Base-by-base conservation (phyloP, 202 grass and related monocot species). In the Dendrocalamus latiflorus region DNA sequence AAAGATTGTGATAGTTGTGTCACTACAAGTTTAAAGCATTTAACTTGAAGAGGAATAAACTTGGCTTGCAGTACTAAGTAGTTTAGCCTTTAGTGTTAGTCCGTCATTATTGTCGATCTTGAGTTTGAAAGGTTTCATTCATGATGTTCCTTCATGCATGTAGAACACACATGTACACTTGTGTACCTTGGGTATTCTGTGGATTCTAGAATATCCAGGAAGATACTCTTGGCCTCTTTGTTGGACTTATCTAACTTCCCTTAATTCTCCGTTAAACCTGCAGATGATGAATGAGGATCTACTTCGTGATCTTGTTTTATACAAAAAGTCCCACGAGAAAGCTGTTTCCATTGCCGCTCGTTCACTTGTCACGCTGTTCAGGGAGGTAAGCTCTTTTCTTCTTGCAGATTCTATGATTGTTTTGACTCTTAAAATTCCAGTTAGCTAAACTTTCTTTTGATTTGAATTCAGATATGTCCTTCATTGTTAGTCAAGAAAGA, bases 261-360 rank as follows among this genome's bases (percentile, higher is more conserved):
- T 76, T 14, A 54, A 42, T 72, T 78, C 20, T 60, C 9, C 0
- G 28, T 16, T 14, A 67, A 82, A 59, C 20, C 22, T 86, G 56
- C 69, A 98, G 95, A 72, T 95, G 76, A 98, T 98, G 95, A 93
- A 95, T 68, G 95, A 95, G 83, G 95, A 98, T 91, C 84, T 98
- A 55, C 91, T 98, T 42, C 95, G 90, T 83, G 95, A 98, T 66
- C 87, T 98, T n/a, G 95, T 93, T 88, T 77, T 95, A 53, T 98
- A 98, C 87, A 98, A 93, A 81, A 98, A 98, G 76, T 94, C 91
- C 50, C 95, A 94, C 10, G 93, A 95, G 70, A 98, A 95, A 87
- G 95, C 90, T 64, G 95, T 98, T 79, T 98, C 95, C 36, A 90
- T 88, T 64, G 95, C 95, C 17, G 95, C 95, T 64, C 95, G 92